Percentiles rank a stretch among this genome's conserved stretches.
Conservation (phyloP, 305 asterid species). For the Coffea humblotiana region DNA sequence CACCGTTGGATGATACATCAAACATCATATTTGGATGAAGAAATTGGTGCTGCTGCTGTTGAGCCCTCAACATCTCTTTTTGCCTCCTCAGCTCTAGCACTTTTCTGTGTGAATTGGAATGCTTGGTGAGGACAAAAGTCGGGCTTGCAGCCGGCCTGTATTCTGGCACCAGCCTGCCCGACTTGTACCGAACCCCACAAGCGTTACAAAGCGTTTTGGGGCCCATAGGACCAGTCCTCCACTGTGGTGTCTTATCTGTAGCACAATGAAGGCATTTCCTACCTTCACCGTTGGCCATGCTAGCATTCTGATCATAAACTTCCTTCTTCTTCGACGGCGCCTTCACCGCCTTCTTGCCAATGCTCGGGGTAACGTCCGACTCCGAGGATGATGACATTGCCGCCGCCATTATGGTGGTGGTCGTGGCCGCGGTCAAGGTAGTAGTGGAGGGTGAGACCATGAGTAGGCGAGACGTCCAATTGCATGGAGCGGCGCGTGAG, state of each 20-base stretch:
- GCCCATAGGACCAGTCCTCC: slow-evolving; percentile 93
- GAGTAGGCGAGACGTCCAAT: slow-evolving; percentile 74
- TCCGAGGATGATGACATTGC: slow-evolving; percentile 58
- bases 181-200: slow-evolving; percentile 82
- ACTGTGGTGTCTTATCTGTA: slow-evolving; percentile 88
- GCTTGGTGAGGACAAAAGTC: slow-evolving; percentile 68
- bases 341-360: slow-evolving; percentile 31
- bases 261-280: slow-evolving; percentile 85
- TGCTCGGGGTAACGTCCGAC: slow-evolving; percentile 25
- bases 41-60: slow-evolving; percentile 55
- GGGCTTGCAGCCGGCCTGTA: slow-evolving; percentile 93
- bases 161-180: slow-evolving; percentile 85
- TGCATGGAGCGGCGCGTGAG: slow-evolving; percentile 72
- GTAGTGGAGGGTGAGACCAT: slow-evolving; percentile 38
- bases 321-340: slow-evolving; percentile 38
- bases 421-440: not conserved
- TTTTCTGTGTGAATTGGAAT: slow-evolving; percentile 81
- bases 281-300: slow-evolving; percentile 39
- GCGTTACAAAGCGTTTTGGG: slow-evolving; percentile 90
- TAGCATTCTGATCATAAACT: slow-evolving; percentile 22
- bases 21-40: slow-evolving; percentile 65
- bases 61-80: slow-evolving; percentile 51
- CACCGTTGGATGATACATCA: slow-evolving; percentile 51
- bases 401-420: not conserved
- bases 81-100: slow-evolving; percentile 81